Percentiles rank a stretch among this genome's conserved stretches.
These are phyloP conservation scores for Leccinum truebloodii DNA, from an alignment of 768 basidiomycete genomes.

Conservation along the genomic window DNA sequence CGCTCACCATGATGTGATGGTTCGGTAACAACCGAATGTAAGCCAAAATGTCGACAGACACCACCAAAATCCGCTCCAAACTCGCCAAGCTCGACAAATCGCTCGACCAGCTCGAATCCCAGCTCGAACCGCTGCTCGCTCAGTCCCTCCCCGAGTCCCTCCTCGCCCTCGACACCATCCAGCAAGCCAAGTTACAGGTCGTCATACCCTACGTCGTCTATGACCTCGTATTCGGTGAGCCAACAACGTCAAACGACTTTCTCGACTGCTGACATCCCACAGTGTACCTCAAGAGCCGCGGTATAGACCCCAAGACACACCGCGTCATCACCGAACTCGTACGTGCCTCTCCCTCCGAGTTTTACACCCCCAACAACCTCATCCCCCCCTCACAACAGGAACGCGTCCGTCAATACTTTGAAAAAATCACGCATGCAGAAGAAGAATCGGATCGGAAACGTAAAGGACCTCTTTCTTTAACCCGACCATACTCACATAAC, in stretches of 20 bases:
- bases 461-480: neutral
- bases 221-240: constrained; percentile 82
- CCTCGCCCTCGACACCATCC: constrained; percentile 64
- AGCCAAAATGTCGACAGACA: constrained; percentile 37
- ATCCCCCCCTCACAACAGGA: constrained; percentile 43
- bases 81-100: constrained; percentile 54
- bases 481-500: no score
- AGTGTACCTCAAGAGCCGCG: constrained; percentile 83
- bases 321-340: constrained; percentile 65
- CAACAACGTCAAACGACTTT: neutral
- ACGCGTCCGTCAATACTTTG: constrained; percentile 77
- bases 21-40: no score
- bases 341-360: constrained; percentile 1
- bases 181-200: constrained; percentile 82
- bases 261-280: neutral
- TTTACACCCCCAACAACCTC: no score
- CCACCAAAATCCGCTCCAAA: constrained; percentile 37
- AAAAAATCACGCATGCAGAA: constrained; percentile 77
- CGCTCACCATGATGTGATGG: constrained; percentile 22
- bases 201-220: constrained; percentile 81
- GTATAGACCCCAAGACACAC: constrained; percentile 79
- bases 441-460: constrained; percentile 53
- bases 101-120: constrained; percentile 67
- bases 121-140: constrained; percentile 65
- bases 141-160: constrained; percentile 69